Percentiles rank a stretch among this genome's conserved stretches.
These are phyloP conservation scores for Serpula lacrymans DNA, from an alignment of 768 basidiomycete species.

Conservation along the genomic window DNA sequence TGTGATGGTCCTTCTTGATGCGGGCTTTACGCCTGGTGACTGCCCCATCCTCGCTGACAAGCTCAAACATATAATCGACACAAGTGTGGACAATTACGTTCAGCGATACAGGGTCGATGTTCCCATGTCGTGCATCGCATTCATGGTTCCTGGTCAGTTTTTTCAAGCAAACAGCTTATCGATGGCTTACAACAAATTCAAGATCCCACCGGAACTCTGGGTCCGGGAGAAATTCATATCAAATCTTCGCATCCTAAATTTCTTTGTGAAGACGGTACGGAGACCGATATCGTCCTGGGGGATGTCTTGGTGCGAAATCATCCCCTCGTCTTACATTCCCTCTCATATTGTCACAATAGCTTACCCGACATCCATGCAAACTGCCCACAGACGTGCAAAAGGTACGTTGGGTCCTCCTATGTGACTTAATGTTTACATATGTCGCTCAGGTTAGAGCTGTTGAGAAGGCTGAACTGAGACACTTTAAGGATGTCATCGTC, in stretches of 20 bases:
- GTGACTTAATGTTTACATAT: background rate
- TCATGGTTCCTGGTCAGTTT: conserved; percentile 52
- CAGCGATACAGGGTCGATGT: conserved; percentile 47
- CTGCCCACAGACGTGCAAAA: conserved; percentile 66
- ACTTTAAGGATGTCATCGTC: conserved; percentile 56
- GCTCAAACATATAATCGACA: conserved; percentile 45
- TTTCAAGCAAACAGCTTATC: background rate
- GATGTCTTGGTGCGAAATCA: conserved; percentile 47
- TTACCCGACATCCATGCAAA: conserved; percentile 69
- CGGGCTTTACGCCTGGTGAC: conserved; percentile 52
- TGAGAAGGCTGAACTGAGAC: conserved; percentile 42
- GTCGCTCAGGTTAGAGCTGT: conserved; percentile 52
- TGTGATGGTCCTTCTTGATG: conserved; percentile 49
- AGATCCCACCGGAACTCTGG: conserved; percentile 54
- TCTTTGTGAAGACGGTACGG: conserved; percentile 35
- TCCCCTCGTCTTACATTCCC: background rate
- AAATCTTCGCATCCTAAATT: conserved; percentile 47
- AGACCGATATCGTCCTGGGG: conserved; percentile 50
- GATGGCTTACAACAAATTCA: background rate
- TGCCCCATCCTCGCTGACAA: conserved; percentile 53
- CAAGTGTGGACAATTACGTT: conserved; percentile 38
- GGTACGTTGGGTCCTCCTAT: conserved; percentile 28
- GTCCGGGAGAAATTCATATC: conserved; percentile 55
- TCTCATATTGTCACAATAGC: conserved; percentile 23
- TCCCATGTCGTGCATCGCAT: conserved; percentile 57